Evolutionary conservation across 352 stramenopile genomes (phyloP), one percentile per base, ranked within the genome.

Genomic region (Phytopythium sindhum): DNA sequence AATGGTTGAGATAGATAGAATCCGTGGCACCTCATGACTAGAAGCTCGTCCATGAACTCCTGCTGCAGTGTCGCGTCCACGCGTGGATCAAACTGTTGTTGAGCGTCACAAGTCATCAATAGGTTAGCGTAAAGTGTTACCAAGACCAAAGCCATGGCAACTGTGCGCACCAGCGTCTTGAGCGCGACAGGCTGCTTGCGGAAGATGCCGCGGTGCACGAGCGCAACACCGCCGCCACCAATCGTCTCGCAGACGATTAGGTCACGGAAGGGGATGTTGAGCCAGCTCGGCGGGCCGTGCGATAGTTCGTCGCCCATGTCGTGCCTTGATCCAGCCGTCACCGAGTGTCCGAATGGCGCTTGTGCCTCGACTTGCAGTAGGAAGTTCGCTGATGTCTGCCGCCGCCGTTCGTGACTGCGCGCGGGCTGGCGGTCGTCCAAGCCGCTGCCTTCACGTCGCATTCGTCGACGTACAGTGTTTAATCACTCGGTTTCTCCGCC

Each of bases 41-140:
- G 77, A n/a, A 98, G 69, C 68, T 98, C 92, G 63, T 98, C 90
- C 88, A 97, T 91, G 63, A 96, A 98, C 64, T 97, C 92, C 56
- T 94, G 73, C 66, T 96, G 97, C 21, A 97, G 75, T 1, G 72
- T 75, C 28, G 86, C 75, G 63, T 97, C 87, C 44, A 97, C 78
- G 6, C 90, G 77, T 19, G 86, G 81, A 67, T 96, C 84, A 69
- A 97, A 96, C 88, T 92, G 59, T 42, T 53, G 57, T 37, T 45
- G 23, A 12, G 24, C 29, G 39, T 51, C 45, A 26, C 17, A 37
- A 24, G 31, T 2, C 15, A n/a, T n/a, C 2, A 63, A 28, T 24
- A 2, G 44, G 19, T 26, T 21, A 53, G 2, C 42, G 5, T 48
- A 10, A 14, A 2, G 42, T 2, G 15, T 1, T 26, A 7, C 12